Base-by-base conservation (phyloP, 192 early-diverging fungal species). In the Umbelopsis isabellina region DNA sequence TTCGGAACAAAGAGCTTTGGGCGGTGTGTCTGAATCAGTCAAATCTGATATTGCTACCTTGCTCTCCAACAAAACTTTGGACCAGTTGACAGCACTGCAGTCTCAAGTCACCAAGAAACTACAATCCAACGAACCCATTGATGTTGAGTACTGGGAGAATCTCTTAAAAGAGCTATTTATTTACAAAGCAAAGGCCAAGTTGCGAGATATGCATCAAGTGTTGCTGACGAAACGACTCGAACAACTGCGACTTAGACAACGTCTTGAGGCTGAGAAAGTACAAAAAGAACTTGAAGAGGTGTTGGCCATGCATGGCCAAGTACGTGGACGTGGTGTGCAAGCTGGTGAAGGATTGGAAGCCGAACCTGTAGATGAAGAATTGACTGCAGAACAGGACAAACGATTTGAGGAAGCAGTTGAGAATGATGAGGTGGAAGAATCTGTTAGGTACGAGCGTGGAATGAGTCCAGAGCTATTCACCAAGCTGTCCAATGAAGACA, bases 141-240 rank as follows among this genome's bases (percentile, higher is more conserved):
- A 97, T 80, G 92, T 96, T 2, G 97, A 98, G 45, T 98, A 96
- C 74, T 98, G 97, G 97, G 96, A 97, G 66, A 86, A 88, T 1
- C 79, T 95, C 15, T 76, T 96, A 65, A 86, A 87, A 37, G 87
- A 86, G 47, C 70, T 95, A 46, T 83, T 87, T 9, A 93, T 96
- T 0, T 93, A 91, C 84, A 94, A 92, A 77, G 92, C 96, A 22
- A 92, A 92, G 71, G 89, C 91, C 2, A 87, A 85, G 53, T 73
- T 91, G 35, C 83, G 84, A 27, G 87, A 89, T 53, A 97, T 96
- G 89, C 95, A 98, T 79, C 80, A 87, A 66, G 82, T 81, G 44
- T 82, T 97, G 33, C 75, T 98, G 7, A 75, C 84, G 47, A 89
- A 89, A 22, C 87, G 95, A 4, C 70, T 95, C 20, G 85, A 91